Evolutionary conservation across 306 rosid species (phyloP).

Genomic region (Inga laurina): DNA sequence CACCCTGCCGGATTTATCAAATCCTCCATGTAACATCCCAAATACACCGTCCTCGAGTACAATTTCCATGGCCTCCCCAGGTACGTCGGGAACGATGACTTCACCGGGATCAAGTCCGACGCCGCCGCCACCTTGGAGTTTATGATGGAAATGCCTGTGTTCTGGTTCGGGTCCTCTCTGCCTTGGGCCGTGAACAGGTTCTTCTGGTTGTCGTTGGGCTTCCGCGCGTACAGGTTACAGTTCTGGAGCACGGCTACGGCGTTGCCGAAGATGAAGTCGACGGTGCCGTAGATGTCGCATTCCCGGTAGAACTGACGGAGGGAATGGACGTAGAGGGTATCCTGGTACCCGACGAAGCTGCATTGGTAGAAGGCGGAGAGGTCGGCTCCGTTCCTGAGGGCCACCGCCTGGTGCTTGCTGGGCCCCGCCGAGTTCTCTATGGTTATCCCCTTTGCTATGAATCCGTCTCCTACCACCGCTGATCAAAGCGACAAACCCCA

Average conservation of each 20-base stretch:
- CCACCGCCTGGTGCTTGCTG: constrained; percentile 88
- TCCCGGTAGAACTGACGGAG: constrained; percentile 84
- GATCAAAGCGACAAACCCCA: constrained; percentile 4
- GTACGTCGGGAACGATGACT: constrained; percentile 49
- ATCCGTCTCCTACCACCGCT: constrained; percentile 78
- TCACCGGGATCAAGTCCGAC: constrained; percentile 52
- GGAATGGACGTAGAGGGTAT: constrained; percentile 85
- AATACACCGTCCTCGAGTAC: constrained; percentile 66
- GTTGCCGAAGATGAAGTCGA: constrained; percentile 84
- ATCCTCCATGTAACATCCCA: constrained; percentile 55
- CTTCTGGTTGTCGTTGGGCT: constrained; percentile 59
- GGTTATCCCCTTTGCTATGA: constrained; percentile 80
- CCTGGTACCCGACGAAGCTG: constrained; percentile 87
- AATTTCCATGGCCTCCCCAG: constrained; percentile 82
- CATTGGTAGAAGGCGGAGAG: constrained; percentile 72
- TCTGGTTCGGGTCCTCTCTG: constrained; percentile 78
- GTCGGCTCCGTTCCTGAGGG: constrained; percentile 68
- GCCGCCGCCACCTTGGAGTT: constrained; percentile 72
- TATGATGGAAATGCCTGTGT: constrained; percentile 77
- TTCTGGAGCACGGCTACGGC: constrained; percentile 76
- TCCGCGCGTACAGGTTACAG: constrained; percentile 75
- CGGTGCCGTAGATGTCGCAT: constrained; percentile 80
- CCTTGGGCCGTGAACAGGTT: constrained; percentile 88
- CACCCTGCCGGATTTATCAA: constrained; percentile 69
- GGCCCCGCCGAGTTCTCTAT: constrained; percentile 87